These are phyloP conservation scores for Talaromyces proteolyticus DNA, from an alignment of 495 filamentous ascomycete species.

Conservation along the genomic window DNA sequence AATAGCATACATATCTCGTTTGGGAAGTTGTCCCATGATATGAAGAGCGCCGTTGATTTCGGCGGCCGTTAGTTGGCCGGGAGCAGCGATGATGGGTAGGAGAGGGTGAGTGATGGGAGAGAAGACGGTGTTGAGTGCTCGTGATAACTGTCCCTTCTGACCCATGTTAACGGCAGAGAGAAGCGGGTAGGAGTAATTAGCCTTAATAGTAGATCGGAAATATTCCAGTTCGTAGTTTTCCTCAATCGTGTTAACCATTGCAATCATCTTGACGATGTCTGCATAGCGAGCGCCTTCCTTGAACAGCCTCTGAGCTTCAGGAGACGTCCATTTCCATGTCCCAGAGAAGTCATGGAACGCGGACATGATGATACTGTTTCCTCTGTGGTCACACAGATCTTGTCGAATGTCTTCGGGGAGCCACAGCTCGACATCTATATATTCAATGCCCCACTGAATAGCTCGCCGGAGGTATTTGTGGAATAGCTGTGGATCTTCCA, in stretches of 20 bases:
- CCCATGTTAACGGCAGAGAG: slow-evolving; percentile 86
- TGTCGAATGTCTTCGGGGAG: slow-evolving; percentile 68
- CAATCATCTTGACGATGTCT: slow-evolving; percentile 86
- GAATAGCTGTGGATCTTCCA: slow-evolving; percentile 68
- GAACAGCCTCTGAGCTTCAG: slow-evolving; percentile 62
- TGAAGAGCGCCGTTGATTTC: slow-evolving; percentile 76
- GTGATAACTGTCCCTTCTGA: slow-evolving; percentile 72
- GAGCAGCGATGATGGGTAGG: slow-evolving; percentile 76
- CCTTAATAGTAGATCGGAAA: slow-evolving; percentile 71
- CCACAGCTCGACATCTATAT: slow-evolving; percentile 84
- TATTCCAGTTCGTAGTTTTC: slow-evolving; percentile 86
- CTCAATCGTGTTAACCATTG: slow-evolving; percentile 67
- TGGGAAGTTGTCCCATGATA: slow-evolving; percentile 73
- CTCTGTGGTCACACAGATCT: slow-evolving; percentile 59
- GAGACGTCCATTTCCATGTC: slow-evolving; percentile 72
- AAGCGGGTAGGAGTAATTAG: slow-evolving; percentile 58
- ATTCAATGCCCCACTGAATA: slow-evolving; percentile 82
- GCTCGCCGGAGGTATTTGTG: slow-evolving; percentile 72
- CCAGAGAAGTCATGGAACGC: slow-evolving; percentile 85
- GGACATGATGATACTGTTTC: slow-evolving; percentile 75
- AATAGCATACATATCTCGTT: slow-evolving; percentile 73
- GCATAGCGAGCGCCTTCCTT: slow-evolving; percentile 64
- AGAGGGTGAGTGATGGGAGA: slow-evolving; percentile 82
- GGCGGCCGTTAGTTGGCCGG: slow-evolving; percentile 74
- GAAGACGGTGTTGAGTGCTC: slow-evolving; percentile 76